Evolutionary conservation across 108 stramenopile species (phyloP), one percentile per base, ranked within the genome.

Genomic region (Cylindrotheca fusiformis): DNA sequence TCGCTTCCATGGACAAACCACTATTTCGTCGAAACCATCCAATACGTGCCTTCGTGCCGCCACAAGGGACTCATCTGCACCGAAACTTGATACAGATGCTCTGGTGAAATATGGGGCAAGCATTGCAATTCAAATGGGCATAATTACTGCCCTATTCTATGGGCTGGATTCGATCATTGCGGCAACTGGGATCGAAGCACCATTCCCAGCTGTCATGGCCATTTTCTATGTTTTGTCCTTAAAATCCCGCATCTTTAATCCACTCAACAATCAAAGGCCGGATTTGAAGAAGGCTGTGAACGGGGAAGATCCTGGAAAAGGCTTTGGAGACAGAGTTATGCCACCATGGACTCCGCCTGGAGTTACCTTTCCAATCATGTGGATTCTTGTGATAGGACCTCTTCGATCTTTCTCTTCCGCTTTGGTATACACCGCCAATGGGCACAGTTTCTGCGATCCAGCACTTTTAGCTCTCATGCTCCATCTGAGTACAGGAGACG

Each of bases 321-420:
- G 36, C 64, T 81, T 83, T 67, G 29, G 64, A 8, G 82, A 85
- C 65, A 56, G 78, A 28, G 68, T 69, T 45, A 79, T 77, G 77
- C 87, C 83, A 0, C 68, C 61, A 3, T 85, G 88, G 88, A 88
- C 89, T n/a, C 92, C 92, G 20, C 82, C 82, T 0, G 86, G 86
- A 19, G 73, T 85, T 18, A 68, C 75, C 47, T 94, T 94, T 71
- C 92, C 92, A 17, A 74, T 94, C 50, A 94, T 94, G 86, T 94
- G 92, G 92, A 32, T 83, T 0, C 48, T 90, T 24, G 80, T 86
- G 46, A 90, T 93, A 49, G 85, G 83, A 30, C 75, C 87, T 1
- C 74, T 88, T 21, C 78, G 88, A 10, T 80, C 85, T 1, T 68
- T 69, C 54, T 75, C 83, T 4, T 70, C 88, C 6, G 56, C 79